Evolutionary conservation across 768 basidiomycete species (phyloP).

Genomic region (Leucosporidium scottii): DNA sequence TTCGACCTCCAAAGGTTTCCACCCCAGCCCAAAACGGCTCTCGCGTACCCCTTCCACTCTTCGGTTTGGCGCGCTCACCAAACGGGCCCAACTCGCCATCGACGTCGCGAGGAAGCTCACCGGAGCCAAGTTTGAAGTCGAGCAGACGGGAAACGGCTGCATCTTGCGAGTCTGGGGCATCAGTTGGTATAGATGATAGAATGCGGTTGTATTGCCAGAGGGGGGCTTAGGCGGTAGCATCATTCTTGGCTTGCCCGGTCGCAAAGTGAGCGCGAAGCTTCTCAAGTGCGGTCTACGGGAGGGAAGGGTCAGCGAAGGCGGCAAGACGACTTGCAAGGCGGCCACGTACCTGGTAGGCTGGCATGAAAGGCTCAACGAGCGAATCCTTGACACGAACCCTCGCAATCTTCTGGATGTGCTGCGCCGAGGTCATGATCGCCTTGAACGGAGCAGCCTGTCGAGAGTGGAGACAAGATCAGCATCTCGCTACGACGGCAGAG

Average conservation of each 20-base stretch:
- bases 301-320: neutral
- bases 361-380: constrained; percentile 53
- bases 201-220: too few relatives aligned
- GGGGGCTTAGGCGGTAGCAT: too few relatives aligned
- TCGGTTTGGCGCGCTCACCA: too few relatives aligned
- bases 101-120: too few relatives aligned
- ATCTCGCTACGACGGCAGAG: neutral
- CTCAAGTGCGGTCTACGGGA: constrained; percentile 21
- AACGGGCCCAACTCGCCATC: too few relatives aligned
- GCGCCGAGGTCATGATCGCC: constrained; percentile 62
- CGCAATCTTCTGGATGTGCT: constrained; percentile 63
- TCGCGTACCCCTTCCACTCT: too few relatives aligned
- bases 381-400: constrained; percentile 58
- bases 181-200: too few relatives aligned
- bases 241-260: neutral
- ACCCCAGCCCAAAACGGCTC: too few relatives aligned
- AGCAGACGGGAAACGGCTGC: too few relatives aligned
- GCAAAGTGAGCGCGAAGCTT: constrained; percentile 13
- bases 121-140: too few relatives aligned
- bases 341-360: constrained; percentile 60
- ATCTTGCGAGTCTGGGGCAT: too few relatives aligned
- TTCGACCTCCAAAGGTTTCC: too few relatives aligned
- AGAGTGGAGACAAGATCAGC: neutral
- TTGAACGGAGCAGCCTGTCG: constrained; percentile 82
- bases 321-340: neutral